These are phyloP conservation scores for Hypoxylon lienhwacheense DNA, from an alignment of 495 filamentous ascomycete species.

Conservation along the genomic window DNA sequence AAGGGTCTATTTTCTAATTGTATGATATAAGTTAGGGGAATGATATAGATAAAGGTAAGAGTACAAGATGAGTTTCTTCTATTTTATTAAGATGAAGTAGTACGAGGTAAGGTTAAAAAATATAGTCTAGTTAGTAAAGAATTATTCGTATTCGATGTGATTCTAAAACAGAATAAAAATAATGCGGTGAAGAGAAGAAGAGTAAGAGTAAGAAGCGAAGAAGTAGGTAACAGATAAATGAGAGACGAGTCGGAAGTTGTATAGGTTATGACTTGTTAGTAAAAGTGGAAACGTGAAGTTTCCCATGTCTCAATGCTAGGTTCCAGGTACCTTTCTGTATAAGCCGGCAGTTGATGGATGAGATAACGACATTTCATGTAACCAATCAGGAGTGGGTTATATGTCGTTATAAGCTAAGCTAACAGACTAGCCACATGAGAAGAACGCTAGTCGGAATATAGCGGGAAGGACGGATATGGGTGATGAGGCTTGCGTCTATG, in stretches of 20 bases:
- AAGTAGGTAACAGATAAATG: no score
- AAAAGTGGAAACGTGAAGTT: not conserved
- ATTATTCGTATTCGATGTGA: not conserved
- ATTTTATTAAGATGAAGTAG: not conserved
- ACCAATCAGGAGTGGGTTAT: constrained; percentile 39
- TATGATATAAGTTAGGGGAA: not conserved
- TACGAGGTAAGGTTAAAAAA: not conserved
- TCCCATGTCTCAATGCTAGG: not conserved
- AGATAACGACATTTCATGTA: not conserved
- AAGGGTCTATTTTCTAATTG: constrained; percentile 10
- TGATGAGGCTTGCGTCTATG: constrained; percentile 16
- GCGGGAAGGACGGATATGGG: constrained; percentile 1
- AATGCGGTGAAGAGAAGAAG: not conserved
- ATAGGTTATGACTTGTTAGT: not conserved
- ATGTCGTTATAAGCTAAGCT: not conserved
- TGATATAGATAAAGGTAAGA: not conserved
- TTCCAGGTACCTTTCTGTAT: no score
- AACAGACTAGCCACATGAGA: constrained; percentile 16
- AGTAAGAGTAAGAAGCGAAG: no score
- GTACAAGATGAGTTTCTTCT: not conserved
- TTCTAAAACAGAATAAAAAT: no score
- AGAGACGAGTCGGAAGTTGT: no score
- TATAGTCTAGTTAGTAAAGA: not conserved
- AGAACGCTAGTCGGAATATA: constrained; percentile 19
- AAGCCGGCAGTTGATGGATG: not conserved